These are phyloP conservation scores for Exophiala oligosperma DNA, from an alignment of 2,329 filamentous ascomycete species.

Conservation along the genomic window DNA sequence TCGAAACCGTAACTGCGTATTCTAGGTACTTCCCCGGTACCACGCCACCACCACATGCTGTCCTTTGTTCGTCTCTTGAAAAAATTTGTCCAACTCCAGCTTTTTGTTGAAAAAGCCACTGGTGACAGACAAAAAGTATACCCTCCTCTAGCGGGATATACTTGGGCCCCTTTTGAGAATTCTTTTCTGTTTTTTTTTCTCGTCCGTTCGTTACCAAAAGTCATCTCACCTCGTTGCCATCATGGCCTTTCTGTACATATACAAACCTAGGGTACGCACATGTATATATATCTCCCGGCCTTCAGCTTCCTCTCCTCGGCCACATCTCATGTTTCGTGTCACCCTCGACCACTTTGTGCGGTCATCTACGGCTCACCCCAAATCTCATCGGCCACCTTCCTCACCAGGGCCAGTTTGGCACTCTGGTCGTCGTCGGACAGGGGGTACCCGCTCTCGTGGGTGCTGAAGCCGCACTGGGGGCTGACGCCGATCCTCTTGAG, in stretches of 20 bases:
- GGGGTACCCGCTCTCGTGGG: constrained; percentile 68
- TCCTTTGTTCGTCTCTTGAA: neutral
- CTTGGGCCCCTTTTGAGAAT: too few relatives aligned
- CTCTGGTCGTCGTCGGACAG: constrained; percentile 65
- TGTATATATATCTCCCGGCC: too few relatives aligned
- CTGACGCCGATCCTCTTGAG: constrained; percentile 63
- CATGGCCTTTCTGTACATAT: too few relatives aligned
- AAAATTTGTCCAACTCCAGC: neutral
- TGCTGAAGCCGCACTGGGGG: constrained; percentile 69
- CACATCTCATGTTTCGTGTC: too few relatives aligned
- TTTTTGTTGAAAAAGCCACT: constrained; percentile 7
- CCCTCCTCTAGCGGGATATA: too few relatives aligned
- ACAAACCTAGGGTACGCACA: too few relatives aligned
- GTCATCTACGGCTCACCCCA: constrained; percentile 56
- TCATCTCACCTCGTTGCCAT: too few relatives aligned
- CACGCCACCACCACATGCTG: too few relatives aligned
- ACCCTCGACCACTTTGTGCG: neutral
- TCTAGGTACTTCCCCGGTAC: too few relatives aligned
- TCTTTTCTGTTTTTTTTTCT: too few relatives aligned
- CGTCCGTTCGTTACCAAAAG: too few relatives aligned
- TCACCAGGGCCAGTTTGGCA: constrained; percentile 65
- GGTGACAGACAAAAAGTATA: neutral
- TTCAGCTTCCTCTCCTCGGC: too few relatives aligned
- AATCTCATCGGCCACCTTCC: constrained; percentile 66
- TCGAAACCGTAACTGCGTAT: neutral